Evolutionary conservation across 1,139 yeast species (phyloP).

Genomic region (Diutina catenulata): DNA sequence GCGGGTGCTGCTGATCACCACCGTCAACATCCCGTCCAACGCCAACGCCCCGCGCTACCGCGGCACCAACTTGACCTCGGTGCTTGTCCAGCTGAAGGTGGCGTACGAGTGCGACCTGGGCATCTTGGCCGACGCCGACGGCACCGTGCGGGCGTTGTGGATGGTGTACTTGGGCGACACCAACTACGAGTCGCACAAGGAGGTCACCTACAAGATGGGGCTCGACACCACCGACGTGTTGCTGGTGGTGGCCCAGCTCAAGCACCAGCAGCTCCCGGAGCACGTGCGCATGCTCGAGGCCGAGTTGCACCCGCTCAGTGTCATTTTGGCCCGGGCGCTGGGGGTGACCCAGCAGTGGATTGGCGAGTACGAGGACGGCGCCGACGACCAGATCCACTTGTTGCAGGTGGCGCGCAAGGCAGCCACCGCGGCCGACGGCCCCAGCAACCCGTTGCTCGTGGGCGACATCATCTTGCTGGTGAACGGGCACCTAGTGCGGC

Average conservation of each 20-base stretch:
- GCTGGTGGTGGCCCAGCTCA: conserved; percentile 44
- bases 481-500: conserved; percentile 50
- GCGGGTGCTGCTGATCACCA: conserved; percentile 62
- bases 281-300: conserved; percentile 62
- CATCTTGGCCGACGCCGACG: conserved; percentile 32
- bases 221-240: conserved; percentile 58
- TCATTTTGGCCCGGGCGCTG: conserved; percentile 69
- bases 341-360: conserved; percentile 87
- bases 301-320: conserved; percentile 58
- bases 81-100: conserved; percentile 61
- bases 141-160: conserved; percentile 60
- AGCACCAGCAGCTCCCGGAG: conserved; percentile 39
- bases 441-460: conserved; percentile 20
- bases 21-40: conserved; percentile 64
- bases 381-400: conserved; percentile 58
- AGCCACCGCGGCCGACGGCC: conserved; percentile 25
- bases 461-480: conserved; percentile 72
- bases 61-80: conserved; percentile 73
- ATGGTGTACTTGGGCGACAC: conserved; percentile 66
- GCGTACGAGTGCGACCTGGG: conserved; percentile 76
- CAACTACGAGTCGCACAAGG: conserved; percentile 35
- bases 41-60: conserved; percentile 67
- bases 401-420: conserved; percentile 63
- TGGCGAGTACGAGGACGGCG: conserved; percentile 43
- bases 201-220: conserved; percentile 62